A percentile compares a stretch with the other conserved stretches of the same genome.
These are phyloP conservation scores for Maudiozyma bulderi DNA, from an alignment of 805 yeast species.

Conservation along the genomic window DNA sequence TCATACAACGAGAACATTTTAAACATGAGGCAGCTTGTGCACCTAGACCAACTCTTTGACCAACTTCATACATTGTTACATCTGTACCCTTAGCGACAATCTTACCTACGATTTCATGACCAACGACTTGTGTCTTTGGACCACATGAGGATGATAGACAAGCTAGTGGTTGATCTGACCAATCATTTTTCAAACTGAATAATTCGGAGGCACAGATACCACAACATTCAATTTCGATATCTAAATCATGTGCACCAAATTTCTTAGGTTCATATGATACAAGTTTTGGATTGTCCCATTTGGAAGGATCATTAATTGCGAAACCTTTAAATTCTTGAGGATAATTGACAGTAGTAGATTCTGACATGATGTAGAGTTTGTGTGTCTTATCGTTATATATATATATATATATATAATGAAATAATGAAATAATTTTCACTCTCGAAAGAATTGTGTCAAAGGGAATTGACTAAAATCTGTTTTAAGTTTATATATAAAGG, in stretches of 20 bases:
- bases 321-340: constrained; percentile 49
- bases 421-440: too few relatives aligned
- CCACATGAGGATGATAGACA: constrained; percentile 1
- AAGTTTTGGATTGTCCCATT: constrained; percentile 47
- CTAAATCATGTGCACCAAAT: constrained; percentile 39
- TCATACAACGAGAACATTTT: constrained; percentile 50
- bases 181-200: constrained; percentile 13
- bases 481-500: too few relatives aligned
- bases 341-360: constrained; percentile 1
- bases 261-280: constrained; percentile 41
- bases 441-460: too few relatives aligned
- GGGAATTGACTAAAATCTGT: too few relatives aligned
- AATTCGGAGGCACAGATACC: constrained; percentile 60
- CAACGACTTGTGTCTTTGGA: constrained; percentile 37
- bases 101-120: constrained; percentile 57
- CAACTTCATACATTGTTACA: constrained; percentile 43
- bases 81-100: constrained; percentile 50
- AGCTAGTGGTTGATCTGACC: constrained; percentile 3
- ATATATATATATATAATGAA: too few relatives aligned
- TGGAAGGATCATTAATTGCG: constrained; percentile 39
- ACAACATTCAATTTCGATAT: constrained; percentile 48
- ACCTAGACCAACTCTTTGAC: constrained; percentile 74
- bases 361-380: not conserved
- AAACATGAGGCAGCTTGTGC: constrained; percentile 56
- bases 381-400: too few relatives aligned